Base-by-base conservation (phyloP, 495 filamentous ascomycete genomes). In the Hypoxylon crocopeplum region DNA sequence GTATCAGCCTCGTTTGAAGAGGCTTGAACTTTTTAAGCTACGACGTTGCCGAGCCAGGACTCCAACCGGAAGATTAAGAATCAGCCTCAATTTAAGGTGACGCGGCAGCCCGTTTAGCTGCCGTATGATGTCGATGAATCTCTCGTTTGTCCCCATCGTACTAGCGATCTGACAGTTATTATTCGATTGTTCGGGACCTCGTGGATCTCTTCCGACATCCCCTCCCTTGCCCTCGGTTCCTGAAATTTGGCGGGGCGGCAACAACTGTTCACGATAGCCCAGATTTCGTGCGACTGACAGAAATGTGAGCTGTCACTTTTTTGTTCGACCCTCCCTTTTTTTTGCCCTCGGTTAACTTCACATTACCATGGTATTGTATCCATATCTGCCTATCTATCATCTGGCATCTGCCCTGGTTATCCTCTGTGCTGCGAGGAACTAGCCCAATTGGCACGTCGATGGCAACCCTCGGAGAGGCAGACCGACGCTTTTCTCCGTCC, bases 81-180 rank as follows among this genome's bases (percentile, higher is more conserved):
- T 64, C 61, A 64, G 61, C 61, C 61, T 64, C 61, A 64, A 64
- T 64, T 29, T 53, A 51, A 51, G 49, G 60, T 64, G 49, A 59
- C 55, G 61, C 45, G 39, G 48, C 55, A 42, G 39, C 38, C 56
- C 51, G 51, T 42, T 30, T 19, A 37, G 32, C 40, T 63, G 45
- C 55, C 46, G 55, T 40, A 56, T 51, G 61, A 59, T 64, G 55
- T 51, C 50, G 50, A 59, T 39, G 45, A 39, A 38, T 51, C 25
- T 30, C n/a, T 48, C 21, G 44, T 49, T 29, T 48, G 44, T 48
- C 48, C 27, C 48, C 41, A 53, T 63, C 40, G 20, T 52, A 57
- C 40, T 62, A 22, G 16, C 24, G 22, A 59, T 46, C 48, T 19
- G 37, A 48, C 49, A 39, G 50, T 27, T n/a, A 32, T 53, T 36